A percentile compares a stretch with the other conserved stretches of the same genome.
phyloP scores from a whole-genome alignment of 371 early-diverging fungal genomes.

The Mortierella sp. region DNA sequence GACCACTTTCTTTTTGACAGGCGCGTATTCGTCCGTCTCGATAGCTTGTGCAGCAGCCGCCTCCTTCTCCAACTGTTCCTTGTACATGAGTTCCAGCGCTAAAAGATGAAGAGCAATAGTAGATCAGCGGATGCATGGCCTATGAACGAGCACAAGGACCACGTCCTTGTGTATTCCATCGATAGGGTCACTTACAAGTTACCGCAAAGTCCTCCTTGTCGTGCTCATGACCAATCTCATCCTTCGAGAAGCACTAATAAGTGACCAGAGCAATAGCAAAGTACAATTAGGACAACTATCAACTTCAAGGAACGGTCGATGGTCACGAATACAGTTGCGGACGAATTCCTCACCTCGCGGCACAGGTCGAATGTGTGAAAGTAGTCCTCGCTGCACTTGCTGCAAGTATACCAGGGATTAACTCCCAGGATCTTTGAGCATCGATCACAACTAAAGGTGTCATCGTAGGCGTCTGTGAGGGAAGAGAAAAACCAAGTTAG shows the following conservation, averaged over 20 bases:
- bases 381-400: conserved; percentile 74
- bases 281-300: neutral
- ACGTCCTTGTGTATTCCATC: no score
- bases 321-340: no score
- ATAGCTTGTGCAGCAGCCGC: conserved; percentile 59
- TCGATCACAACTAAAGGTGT: conserved; percentile 78
- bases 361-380: conserved; percentile 84
- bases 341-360: conserved; percentile 58
- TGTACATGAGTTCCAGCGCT: conserved; percentile 53
- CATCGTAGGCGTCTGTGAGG: conserved; percentile 74
- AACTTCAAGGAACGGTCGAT: no score
- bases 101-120: neutral
- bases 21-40: conserved; percentile 57
- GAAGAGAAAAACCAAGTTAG: neutral
- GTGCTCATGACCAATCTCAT: conserved; percentile 69
- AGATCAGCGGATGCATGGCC: no score
- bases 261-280: neutral
- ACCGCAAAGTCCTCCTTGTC: conserved; percentile 69
- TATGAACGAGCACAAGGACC: no score
- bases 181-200: conserved; percentile 74
- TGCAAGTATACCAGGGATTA: conserved; percentile 78
- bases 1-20: conserved; percentile 30
- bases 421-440: conserved; percentile 72
- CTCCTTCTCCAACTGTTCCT: conserved; percentile 61
- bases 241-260: conserved; percentile 67